Evolutionary conservation across 2,329 filamentous ascomycete species (phyloP).

Genomic region (Colletotrichum tamarilloi): DNA sequence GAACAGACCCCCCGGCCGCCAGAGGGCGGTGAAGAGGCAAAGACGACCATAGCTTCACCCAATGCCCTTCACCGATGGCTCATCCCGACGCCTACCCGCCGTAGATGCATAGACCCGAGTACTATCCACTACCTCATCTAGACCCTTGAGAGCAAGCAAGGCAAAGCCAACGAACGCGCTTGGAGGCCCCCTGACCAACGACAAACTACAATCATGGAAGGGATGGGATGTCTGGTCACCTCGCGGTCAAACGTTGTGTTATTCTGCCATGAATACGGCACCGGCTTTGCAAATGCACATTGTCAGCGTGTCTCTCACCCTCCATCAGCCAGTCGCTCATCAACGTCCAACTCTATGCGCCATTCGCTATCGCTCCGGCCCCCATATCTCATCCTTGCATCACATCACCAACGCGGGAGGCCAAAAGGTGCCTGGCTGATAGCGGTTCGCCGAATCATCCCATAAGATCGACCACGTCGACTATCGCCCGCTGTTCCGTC

Average conservation of each 20-base stretch:
- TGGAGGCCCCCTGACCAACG: not conserved
- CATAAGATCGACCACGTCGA: conserved; percentile 5
- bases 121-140: conserved; percentile 2
- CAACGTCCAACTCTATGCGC: not conserved
- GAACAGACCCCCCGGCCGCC: conserved; percentile 19
- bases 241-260: conserved; percentile 4
- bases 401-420: conserved; percentile 21
- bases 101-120: not conserved
- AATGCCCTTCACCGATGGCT: conserved; percentile 25
- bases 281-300: not conserved
- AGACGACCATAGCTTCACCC: not conserved
- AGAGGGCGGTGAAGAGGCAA: conserved; percentile 26
- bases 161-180: not conserved
- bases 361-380: not conserved
- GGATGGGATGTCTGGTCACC: not conserved
- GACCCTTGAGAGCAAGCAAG: not conserved
- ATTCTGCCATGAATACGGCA: not conserved
- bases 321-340: not conserved
- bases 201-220: not conserved
- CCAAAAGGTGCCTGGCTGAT: not conserved
- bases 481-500: not conserved
- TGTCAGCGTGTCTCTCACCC: conserved; percentile 1
- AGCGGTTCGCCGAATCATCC: conserved; percentile 10
- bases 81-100: conserved; percentile 14
- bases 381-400: conserved; percentile 23